Percentiles rank a stretch among this genome's conserved stretches.
Evolutionary conservation across 257 asterid species (phyloP).

Genomic region (Paulownia fortunei): DNA sequence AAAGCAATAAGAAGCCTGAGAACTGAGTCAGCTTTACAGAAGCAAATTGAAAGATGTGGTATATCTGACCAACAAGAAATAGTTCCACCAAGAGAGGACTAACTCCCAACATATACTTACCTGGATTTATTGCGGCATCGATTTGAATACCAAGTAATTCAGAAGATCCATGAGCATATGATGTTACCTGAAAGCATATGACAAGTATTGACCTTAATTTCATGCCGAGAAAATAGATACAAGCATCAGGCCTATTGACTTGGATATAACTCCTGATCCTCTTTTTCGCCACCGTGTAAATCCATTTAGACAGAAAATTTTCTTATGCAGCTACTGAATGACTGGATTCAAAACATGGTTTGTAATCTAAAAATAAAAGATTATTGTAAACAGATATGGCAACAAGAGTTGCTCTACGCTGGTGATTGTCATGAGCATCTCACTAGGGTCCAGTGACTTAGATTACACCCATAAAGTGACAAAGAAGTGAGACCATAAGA

Average conservation of each 20-base stretch:
- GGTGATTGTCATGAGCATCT: not conserved
- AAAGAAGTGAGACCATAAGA: not conserved
- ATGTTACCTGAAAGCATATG: conserved; percentile 73
- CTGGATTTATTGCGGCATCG: conserved; percentile 99
- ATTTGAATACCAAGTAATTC: conserved; percentile 97
- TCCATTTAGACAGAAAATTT: conserved; percentile 11
- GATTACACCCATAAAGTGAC: not conserved
- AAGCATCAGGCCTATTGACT: conserved; percentile 6
- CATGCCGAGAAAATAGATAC: conserved; percentile 7
- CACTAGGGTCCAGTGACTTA: not conserved
- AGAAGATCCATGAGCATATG: conserved; percentile 97
- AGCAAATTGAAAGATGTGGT: conserved; percentile 25
- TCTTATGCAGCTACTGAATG: not conserved
- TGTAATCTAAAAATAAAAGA: not conserved
- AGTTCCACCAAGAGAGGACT: conserved; percentile 9
- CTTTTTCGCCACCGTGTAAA: conserved; percentile 1
- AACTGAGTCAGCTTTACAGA: not conserved
- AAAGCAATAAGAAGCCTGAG: not conserved
- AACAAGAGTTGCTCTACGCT: not conserved
- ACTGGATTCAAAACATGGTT: conserved; percentile 3
- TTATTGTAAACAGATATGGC: not conserved
- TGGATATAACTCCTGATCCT: not conserved
- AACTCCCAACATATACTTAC: conserved; percentile 43
- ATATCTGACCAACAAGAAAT: conserved; percentile 16
- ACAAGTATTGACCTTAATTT: conserved; percentile 28